phyloP scores from a whole-genome alignment of 2,329 filamentous ascomycete genomes.

The Colletotrichum lini region DNA sequence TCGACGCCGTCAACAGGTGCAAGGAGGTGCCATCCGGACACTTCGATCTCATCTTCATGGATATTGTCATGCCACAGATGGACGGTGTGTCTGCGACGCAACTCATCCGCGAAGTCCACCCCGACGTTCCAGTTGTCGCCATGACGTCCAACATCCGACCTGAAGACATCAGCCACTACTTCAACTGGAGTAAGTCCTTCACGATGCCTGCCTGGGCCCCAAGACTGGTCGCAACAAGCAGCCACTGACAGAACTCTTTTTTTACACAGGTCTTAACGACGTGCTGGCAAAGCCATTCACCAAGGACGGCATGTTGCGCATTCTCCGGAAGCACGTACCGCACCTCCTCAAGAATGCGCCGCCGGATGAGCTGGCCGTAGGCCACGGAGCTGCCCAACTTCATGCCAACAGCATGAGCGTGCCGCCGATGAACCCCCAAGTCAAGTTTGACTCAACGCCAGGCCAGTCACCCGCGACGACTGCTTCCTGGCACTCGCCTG shows the following conservation, averaged over 20 bases:
- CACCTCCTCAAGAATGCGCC: constrained; percentile 81
- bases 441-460: constrained; percentile 68
- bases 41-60: constrained; percentile 84
- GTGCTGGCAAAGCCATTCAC: constrained; percentile 98
- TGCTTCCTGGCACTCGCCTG: constrained; percentile 66
- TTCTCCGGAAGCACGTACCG: constrained; percentile 90
- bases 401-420: constrained; percentile 54
- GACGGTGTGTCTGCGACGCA: constrained; percentile 96
- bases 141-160: constrained; percentile 99
- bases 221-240: neutral
- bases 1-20: constrained; percentile 92
- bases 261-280: constrained; percentile 89
- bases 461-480: constrained; percentile 67
- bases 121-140: constrained; percentile 89
- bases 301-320: constrained; percentile 84
- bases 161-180: constrained; percentile 97
- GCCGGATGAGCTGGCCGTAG: constrained; percentile 56
- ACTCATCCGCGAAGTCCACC: constrained; percentile 89
- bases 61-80: constrained; percentile 97
- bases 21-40: constrained; percentile 62
- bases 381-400: constrained; percentile 50
- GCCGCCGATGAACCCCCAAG: constrained; percentile 48
- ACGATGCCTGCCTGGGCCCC: neutral
- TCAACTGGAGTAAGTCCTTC: constrained; percentile 64
- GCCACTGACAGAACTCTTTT: constrained; percentile 28